Conservation (phyloP, 352 stramenopile genomes). For the Phytopythium ostracodes region DNA sequence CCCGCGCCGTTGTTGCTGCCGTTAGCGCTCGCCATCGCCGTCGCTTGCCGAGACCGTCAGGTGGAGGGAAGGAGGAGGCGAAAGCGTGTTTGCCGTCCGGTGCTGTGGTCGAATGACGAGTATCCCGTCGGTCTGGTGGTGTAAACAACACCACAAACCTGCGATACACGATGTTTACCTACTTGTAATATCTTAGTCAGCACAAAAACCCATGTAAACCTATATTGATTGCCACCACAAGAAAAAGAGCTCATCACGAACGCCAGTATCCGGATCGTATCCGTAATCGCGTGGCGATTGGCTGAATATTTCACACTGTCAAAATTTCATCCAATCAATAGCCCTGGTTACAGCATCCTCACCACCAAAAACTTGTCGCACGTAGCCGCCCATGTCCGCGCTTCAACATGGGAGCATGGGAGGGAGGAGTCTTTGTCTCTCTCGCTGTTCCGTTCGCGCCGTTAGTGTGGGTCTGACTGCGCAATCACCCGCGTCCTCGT, state of each 20-base stretch:
- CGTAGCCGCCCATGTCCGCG: not conserved
- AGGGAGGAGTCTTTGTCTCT: too few relatives aligned
- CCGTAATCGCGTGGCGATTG: not conserved
- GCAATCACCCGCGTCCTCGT: not conserved
- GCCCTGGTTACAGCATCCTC: not conserved
- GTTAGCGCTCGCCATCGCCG: not conserved
- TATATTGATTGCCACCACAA: conserved; percentile 3
- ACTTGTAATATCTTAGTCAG: not conserved
- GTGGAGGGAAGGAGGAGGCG: not conserved
- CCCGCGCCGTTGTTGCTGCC: not conserved
- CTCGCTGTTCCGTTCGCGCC: not conserved
- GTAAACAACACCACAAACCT: not conserved
- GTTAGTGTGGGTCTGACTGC: not conserved
- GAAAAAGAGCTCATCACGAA: not conserved
- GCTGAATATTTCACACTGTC: too few relatives aligned
- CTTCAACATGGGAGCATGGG: conserved; percentile 6
- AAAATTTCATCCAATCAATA: not conserved
- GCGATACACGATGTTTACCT: not conserved
- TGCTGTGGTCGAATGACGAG: not conserved
- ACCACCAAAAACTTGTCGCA: conserved; percentile 1
- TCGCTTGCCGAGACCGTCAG: not conserved
- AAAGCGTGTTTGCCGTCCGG: not conserved
- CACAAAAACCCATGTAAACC: not conserved
- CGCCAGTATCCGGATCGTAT: not conserved
- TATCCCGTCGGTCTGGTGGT: not conserved